A percentile compares a stretch with the other conserved stretches of the same genome.
These are phyloP conservation scores for Protoeuglena noctilucae DNA, from an alignment of 139 green algal species.

Conservation along the genomic window DNA sequence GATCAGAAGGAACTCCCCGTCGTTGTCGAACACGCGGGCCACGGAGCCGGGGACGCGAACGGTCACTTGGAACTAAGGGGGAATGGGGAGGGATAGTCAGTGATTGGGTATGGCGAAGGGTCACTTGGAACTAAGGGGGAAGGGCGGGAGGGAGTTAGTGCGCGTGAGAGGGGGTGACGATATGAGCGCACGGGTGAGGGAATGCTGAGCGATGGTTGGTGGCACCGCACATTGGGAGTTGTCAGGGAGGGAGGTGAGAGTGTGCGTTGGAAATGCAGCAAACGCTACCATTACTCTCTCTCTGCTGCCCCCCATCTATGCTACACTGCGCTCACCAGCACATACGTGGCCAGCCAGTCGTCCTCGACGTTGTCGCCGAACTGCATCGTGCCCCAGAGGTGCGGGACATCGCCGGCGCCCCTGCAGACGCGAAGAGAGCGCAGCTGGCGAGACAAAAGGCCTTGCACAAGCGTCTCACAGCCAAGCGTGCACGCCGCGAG, in stretches of 20 bases:
- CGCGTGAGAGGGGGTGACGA: background rate
- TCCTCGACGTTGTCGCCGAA: constrained; percentile 78
- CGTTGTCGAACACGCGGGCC: constrained; percentile 66
- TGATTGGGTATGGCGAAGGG: background rate
- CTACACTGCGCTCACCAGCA: no score
- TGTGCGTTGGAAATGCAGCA: no score
- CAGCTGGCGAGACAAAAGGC: background rate
- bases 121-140: background rate
- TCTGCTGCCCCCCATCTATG: no score
- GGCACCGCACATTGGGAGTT: no score
- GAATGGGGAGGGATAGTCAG: background rate
- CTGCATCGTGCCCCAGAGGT: constrained; percentile 40
- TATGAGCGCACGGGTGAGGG: background rate
- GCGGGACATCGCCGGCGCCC: constrained; percentile 6
- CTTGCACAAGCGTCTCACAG: no score
- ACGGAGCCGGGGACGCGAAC: background rate
- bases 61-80: background rate
- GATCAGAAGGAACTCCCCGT: constrained; percentile 92
- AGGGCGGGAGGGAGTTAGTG: background rate
- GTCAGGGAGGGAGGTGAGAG: no score
- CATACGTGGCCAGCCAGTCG: constrained; percentile 67
- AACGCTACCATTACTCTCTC: no score
- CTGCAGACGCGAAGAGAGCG: background rate
- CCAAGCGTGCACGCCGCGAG: background rate
- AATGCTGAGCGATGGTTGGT: background rate